Percentiles rank a stretch among this genome's conserved stretches.
These are phyloP conservation scores for Phaeodactylum tricornutum DNA, from an alignment of 108 stramenopile species.

Conservation along the genomic window DNA sequence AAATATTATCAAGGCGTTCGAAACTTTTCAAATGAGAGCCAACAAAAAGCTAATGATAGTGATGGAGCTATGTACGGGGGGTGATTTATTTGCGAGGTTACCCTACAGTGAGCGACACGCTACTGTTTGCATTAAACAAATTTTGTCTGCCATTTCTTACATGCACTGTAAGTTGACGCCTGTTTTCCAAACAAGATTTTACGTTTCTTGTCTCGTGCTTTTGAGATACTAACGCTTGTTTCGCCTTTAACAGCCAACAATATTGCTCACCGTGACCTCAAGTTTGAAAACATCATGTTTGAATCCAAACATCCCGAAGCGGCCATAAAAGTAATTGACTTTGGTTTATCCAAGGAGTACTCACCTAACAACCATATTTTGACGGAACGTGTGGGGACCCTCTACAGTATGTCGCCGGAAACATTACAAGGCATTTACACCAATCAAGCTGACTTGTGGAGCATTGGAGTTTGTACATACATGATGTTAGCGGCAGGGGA, in stretches of 20 bases:
- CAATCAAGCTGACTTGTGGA: constrained; percentile 74
- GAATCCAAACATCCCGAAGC: constrained; percentile 28
- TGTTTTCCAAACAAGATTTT: no score
- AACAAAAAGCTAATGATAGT: constrained; percentile 45
- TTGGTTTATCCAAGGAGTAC: constrained; percentile 70
- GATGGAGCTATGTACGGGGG: constrained; percentile 60
- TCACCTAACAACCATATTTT: constrained; percentile 12
- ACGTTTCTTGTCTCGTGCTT: no score
- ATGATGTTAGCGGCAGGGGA: constrained; percentile 26
- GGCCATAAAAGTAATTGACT: constrained; percentile 65
- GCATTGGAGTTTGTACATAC: constrained; percentile 35
- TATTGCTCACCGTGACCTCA: constrained; percentile 72
- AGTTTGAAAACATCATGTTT: constrained; percentile 68
- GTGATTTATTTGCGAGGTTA: constrained; percentile 51
- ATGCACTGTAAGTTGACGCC: no score
- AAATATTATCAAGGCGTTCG: constrained; percentile 74
- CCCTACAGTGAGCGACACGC: constrained; percentile 60
- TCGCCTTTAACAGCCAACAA: constrained; percentile 5
- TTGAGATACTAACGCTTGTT: no score
- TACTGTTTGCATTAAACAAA: constrained; percentile 33
- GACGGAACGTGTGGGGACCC: constrained; percentile 56
- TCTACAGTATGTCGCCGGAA: constrained; percentile 77
- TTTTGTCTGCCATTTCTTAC: constrained; percentile 64
- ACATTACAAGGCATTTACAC: constrained; percentile 67
- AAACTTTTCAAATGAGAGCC: constrained; percentile 41